Base-by-base conservation (phyloP, 345 rosid species). In the Nephelium lappaceum region DNA sequence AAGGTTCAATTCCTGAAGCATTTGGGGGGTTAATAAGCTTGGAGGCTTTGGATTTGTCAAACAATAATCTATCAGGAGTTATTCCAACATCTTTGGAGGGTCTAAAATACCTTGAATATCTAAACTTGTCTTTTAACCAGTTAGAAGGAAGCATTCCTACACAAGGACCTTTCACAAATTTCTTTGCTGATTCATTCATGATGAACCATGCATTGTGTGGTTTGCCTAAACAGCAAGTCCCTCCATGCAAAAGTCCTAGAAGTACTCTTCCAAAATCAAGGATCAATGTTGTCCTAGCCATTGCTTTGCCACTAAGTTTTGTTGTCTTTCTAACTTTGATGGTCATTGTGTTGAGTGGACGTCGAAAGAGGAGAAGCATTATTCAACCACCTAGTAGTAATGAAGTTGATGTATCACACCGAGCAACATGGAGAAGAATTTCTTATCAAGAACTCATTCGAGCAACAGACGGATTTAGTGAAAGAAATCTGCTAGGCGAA, bases 51-150 rank as follows among this genome's bases (percentile, higher is more conserved):
- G 62, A 57, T 57, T n/a, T 57, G 62, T 57, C 62, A 0, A 19
- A 57, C n/a, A 57, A 57, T 57, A 57, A 57, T 57, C 9, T 57
- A 3, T 57, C 62, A 18, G 62, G 62, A 57, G 62, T 18, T 57
- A 57, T 23, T 45, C 84, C 84, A 21, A 53, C 74, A 16, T 82
- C 84, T 7, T 31, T 82, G 6, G 82, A 82, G 71, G 31, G 9
- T 6, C 77, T 82, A 0, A 47, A 4, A 14, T 7, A 75, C 25
- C 64, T 82, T 47, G 57, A 58, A 11, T 57, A 57, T 57, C 62
- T 57, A 0, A 57, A 57, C 62, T n/a, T 57, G 62, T 57, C 62
- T 57, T 57, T 57, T 7, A 57, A 57, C 14, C 62, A 2, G 6
- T 21, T 57, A 57, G 62, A 57, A 8, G 62, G 62, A 45, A 71